These are phyloP conservation scores for Hypomyces rosellus DNA, from an alignment of 2,329 filamentous ascomycete species.

Conservation along the genomic window DNA sequence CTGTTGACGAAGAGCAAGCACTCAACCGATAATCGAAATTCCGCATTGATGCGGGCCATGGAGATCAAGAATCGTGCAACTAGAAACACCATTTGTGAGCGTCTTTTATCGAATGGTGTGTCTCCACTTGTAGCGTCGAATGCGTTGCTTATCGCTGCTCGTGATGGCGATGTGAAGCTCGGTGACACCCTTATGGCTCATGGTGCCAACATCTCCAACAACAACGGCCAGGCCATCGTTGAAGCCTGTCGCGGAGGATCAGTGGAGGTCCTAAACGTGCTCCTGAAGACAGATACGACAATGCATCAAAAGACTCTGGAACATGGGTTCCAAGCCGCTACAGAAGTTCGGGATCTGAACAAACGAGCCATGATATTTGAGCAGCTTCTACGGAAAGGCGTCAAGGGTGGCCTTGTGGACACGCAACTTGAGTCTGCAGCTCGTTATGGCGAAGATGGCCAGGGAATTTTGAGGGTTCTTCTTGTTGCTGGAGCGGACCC, in stretches of 20 bases:
- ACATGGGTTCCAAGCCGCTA: slow-evolving; percentile 50
- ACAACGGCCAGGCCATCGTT: slow-evolving; percentile 47
- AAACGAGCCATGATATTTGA: slow-evolving; percentile 45
- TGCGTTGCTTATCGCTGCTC: slow-evolving; percentile 44
- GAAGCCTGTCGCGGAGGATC: slow-evolving; percentile 48
- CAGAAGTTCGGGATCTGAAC: slow-evolving; percentile 43
- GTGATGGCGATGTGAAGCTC: slow-evolving; percentile 46
- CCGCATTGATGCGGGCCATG: slow-evolving; percentile 38
- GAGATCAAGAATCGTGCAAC: slow-evolving; percentile 32
- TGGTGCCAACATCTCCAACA: slow-evolving; percentile 45
- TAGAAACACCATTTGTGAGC: slow-evolving; percentile 38
- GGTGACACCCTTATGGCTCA: slow-evolving; percentile 45
- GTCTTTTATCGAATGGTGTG: slow-evolving; percentile 41
- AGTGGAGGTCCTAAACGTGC: slow-evolving; percentile 42
- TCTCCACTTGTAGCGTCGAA: slow-evolving; percentile 40
- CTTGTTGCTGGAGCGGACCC: slow-evolving; percentile 48
- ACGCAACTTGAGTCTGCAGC: slow-evolving; percentile 48
- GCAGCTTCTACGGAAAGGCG: slow-evolving; percentile 43
- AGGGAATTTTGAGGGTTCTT: slow-evolving; percentile 43
- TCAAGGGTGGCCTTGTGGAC: slow-evolving; percentile 45
- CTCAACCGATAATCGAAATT: slow-evolving; percentile 30
- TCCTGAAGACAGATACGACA: slow-evolving; percentile 37
- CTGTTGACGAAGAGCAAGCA: slow-evolving; percentile 35
- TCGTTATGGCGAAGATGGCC: slow-evolving; percentile 43
- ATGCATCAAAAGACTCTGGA: slow-evolving; percentile 38